A percentile compares a stretch with the other conserved stretches of the same genome.
phyloP scores from a whole-genome alignment of 106 monocot species.

The Acorus calamus region DNA sequence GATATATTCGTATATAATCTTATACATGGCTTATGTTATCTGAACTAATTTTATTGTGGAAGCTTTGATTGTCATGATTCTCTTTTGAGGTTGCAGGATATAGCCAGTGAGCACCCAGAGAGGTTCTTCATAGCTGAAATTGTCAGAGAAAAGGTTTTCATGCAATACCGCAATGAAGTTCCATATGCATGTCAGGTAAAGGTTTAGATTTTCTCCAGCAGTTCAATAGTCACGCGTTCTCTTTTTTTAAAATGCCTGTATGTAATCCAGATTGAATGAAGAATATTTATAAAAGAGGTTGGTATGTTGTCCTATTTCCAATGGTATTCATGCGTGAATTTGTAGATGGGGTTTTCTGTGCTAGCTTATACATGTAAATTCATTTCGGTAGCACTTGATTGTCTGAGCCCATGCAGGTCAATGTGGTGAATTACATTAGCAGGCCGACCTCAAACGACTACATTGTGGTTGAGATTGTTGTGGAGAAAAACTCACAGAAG shows the following conservation, averaged over 20 bases:
- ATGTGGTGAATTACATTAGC: constrained; percentile 71
- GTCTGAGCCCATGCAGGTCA: constrained; percentile 42
- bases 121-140: constrained; percentile 95
- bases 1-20: too few relatives aligned
- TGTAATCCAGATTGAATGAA: too few relatives aligned
- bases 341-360: too few relatives aligned
- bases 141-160: too few relatives aligned
- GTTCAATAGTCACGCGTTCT: too few relatives aligned
- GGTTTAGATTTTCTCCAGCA: not conserved
- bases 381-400: not conserved
- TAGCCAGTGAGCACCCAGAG: constrained; percentile 94
- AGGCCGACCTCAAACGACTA: constrained; percentile 92
- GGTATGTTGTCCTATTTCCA: too few relatives aligned
- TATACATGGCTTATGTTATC: too few relatives aligned
- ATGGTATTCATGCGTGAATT: too few relatives aligned
- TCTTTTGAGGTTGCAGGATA: constrained; percentile 49
- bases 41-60: too few relatives aligned
- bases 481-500: constrained; percentile 89
- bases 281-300: too few relatives aligned
- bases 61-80: not conserved
- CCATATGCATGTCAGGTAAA: constrained; percentile 95
- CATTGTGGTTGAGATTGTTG: constrained; percentile 86
- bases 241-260: too few relatives aligned
- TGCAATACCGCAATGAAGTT: constrained; percentile 91
- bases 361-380: too few relatives aligned